phyloP scores from a whole-genome alignment of 345 rosid species.

The Mallotus nudiflorus region DNA sequence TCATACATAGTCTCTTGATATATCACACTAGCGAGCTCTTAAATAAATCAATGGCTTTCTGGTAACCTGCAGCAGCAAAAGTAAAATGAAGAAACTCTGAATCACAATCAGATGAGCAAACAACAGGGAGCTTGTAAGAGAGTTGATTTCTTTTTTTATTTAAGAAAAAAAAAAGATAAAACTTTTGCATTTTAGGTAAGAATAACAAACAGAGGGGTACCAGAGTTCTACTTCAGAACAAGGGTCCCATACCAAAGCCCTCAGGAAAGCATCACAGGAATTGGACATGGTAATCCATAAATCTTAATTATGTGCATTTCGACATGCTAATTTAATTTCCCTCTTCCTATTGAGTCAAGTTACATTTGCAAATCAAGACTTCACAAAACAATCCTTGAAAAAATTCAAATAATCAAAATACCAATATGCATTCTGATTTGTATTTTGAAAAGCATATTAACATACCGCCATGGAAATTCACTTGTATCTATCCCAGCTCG shows the following conservation, averaged over 20 bases:
- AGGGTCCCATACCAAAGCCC: not conserved
- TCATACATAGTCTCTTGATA: not conserved
- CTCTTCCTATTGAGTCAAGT: not conserved
- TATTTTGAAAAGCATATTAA: constrained; percentile 8
- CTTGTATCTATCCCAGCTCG: constrained; percentile 97
- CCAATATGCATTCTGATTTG: not conserved
- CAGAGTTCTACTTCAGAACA: not conserved
- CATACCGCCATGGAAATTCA: constrained; percentile 98
- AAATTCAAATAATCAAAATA: not conserved
- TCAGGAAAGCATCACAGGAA: not conserved
- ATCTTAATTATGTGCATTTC: not conserved
- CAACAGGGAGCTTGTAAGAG: too few relatives aligned
- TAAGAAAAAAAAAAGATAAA: too few relatives aligned
- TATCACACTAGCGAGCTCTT: not conserved
- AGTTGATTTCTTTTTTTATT: not conserved
- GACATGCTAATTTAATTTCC: not conserved
- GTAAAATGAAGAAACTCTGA: constrained; percentile 10
- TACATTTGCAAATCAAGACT: not conserved
- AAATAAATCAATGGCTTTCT: constrained; percentile 64
- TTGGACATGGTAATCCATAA: not conserved
- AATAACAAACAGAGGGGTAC: too few relatives aligned
- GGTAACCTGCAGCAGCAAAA: constrained; percentile 64
- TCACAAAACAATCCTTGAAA: constrained; percentile 4
- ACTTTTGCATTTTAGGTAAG: not conserved
- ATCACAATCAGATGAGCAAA: constrained; percentile 2